Evolutionary conservation across 306 rosid genomes (phyloP), one percentile per base, ranked within the genome.

Genomic region (Cicer arietinum): DNA sequence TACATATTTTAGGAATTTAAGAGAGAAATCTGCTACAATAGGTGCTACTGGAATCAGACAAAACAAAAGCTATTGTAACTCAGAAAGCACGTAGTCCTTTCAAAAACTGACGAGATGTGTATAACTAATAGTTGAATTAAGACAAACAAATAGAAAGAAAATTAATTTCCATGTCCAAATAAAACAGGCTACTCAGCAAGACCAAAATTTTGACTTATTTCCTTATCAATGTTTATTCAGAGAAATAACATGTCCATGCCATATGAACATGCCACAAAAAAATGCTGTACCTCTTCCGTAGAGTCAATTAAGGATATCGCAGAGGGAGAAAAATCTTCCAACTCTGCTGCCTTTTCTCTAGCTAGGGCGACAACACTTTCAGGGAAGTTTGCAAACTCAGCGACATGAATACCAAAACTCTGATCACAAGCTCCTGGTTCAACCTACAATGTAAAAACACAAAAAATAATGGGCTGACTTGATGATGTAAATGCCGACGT

Each of bases 371-470:
- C 92, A 35, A 94, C 99, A 47, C 92, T 89, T 78, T 82, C 94
- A 67, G 98, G 98, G 79, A 92, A 94, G 75, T 91, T 94, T 60
- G 98, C 98, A 71, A 94, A 94, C 79, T 94, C 98, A 35, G 98
- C 96, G 60, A 94, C 99, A 73, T 94, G 99, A 79, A 94, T 94
- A 30, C 99, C 97, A 25, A 94, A 94, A 87, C 99, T 92, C 89
- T 94, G 97, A 85, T 94, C 99, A 79, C 97, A 94, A 76, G 99
- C 92, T 78, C 99, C 95, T 71, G 95, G 93, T 81, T 94, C 97
- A 7, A 94, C 99, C 99, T 94, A 88, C 64, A 83, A 78, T 77
- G 80, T 35, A 69, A 30, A 63, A 79, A n/a, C 64, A 67, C 46
- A 43, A 6, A 72, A 74, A 72, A 66, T 7, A 73, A 69, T 51